Percentiles rank a stretch among this genome's conserved stretches.
These are phyloP conservation scores for Ricinus communis DNA, from an alignment of 345 rosid species.

Conservation along the genomic window DNA sequence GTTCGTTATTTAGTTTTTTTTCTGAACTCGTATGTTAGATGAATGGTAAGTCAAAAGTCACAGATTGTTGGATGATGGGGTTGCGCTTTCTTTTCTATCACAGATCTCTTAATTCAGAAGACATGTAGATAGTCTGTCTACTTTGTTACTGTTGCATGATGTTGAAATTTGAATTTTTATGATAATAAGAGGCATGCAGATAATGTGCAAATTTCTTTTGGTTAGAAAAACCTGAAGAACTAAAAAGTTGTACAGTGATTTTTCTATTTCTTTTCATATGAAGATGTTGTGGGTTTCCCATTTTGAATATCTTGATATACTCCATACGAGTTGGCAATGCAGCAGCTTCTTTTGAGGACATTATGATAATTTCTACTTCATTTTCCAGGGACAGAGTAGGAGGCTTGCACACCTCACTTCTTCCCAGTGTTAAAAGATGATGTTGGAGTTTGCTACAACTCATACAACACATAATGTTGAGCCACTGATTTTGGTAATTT, in stretches of 20 bases:
- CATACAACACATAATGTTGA: constrained; percentile 10
- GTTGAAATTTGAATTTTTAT: constrained; percentile 1
- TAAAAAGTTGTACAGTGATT: background rate
- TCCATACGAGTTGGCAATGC: constrained; percentile 16
- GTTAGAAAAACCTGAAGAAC: constrained; percentile 3
- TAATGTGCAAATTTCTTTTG: background rate
- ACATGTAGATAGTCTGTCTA: background rate
- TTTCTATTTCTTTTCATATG: constrained; percentile 7
- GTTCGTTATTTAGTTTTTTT: background rate
- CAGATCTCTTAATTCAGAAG: background rate
- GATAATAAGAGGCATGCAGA: background rate
- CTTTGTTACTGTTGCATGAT: background rate
- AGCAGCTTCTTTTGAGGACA: constrained; percentile 25
- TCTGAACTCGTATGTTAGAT: background rate
- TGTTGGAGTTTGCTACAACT: constrained; percentile 29
- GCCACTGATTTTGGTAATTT: constrained; percentile 22
- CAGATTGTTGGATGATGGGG: constrained; percentile 2
- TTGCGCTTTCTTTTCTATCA: background rate
- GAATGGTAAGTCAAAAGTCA: background rate
- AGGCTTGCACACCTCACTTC: constrained; percentile 37
- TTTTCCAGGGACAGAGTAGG: constrained; percentile 47
- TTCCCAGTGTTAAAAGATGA: constrained; percentile 33
- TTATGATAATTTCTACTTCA: constrained; percentile 41
- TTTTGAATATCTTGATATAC: constrained; percentile 17
- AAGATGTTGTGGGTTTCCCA: constrained; percentile 5